Conservation (phyloP, 345 rosid genomes). For the Physaria fendleri region DNA sequence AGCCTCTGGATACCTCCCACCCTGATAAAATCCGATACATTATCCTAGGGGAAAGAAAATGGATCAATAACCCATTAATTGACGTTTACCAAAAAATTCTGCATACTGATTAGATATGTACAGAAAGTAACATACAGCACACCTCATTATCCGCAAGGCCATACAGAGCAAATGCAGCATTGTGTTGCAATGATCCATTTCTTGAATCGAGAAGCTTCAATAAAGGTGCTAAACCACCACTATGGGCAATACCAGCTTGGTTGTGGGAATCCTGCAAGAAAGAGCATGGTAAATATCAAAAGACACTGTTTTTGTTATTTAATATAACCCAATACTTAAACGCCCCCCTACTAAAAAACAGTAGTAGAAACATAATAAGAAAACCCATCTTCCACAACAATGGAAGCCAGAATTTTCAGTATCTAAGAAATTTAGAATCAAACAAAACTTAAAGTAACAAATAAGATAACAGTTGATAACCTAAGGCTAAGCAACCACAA, state of each 20-base stretch:
- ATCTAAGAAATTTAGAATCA: not conserved
- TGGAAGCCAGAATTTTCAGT: not conserved
- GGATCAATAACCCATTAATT: conserved; percentile 20
- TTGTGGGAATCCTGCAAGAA: conserved; percentile 76
- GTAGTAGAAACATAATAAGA: not conserved
- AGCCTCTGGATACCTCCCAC: conserved; percentile 96
- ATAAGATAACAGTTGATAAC: not conserved
- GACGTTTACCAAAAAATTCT: conserved; percentile 15
- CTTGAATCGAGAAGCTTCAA: conserved; percentile 93
- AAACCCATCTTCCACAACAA: not conserved
- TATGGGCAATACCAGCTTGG: conserved; percentile 95
- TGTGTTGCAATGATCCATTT: conserved; percentile 96
- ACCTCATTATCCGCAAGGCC: conserved; percentile 99
- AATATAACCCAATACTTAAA: not conserved
- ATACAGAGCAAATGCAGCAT: conserved; percentile 98
- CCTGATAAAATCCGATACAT: conserved; percentile 88
- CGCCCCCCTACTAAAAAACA: not conserved
- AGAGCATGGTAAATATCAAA: not conserved
- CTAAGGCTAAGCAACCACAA: not conserved
- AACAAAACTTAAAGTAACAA: not conserved
- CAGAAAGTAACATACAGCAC: conserved; percentile 9
- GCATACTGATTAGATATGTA: not conserved
- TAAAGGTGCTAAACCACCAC: conserved; percentile 85
- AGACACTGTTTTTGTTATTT: not conserved
- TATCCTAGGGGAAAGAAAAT: conserved; percentile 60